Base-by-base conservation (phyloP, 768 basidiomycete species). In the Leccinum fibrillosum region DNA sequence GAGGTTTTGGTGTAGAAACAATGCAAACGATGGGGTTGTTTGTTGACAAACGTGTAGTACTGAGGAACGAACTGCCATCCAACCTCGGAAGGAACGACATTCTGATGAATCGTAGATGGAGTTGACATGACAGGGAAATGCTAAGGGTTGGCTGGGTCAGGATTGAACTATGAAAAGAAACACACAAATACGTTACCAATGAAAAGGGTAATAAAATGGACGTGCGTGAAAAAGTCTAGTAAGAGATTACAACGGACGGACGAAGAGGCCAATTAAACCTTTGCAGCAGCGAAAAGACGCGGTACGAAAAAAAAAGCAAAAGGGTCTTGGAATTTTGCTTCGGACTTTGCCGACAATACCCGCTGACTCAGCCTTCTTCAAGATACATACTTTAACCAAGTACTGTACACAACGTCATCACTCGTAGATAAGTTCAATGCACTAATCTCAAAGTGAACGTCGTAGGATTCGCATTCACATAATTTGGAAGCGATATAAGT, bases 1-100 rank as follows among this genome's bases (percentile, higher is more conserved):
- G 94, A 97, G 69, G 84, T 85, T 85, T 98, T 98, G 74, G 89
- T 97, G 82, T 98, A 98, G 80, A 98, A 98, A 77, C 94, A 94
- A 77, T 99, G 97, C 67, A 98, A 85, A 75, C 94, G 90, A 77
- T 90, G 81, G 69, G 96, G 96, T 62, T 94, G 88, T 78, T 97
- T 94, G 85, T 98, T 97, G 74, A 99, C 90, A 81, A 92, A 96
- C 67, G 92, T 96, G 80, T 99, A 99, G 79, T 98, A 98, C 77
- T 99, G 95, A 51, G 94, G 93, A 66, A 97, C 94, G 79, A 98
- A 98, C 77, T 98, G 94, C 94, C 94, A 98, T 77, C 95, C 94
- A 72, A 98, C 95, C 79, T 97, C 93, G 66, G 88, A 92, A 75
- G 90, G 90, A 80, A 88, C 79, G 79, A 91, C 86, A 71, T 80